These are phyloP conservation scores for Zygnema circumcarinatum DNA, from an alignment of 139 green algal genomes.

Conservation along the genomic window DNA sequence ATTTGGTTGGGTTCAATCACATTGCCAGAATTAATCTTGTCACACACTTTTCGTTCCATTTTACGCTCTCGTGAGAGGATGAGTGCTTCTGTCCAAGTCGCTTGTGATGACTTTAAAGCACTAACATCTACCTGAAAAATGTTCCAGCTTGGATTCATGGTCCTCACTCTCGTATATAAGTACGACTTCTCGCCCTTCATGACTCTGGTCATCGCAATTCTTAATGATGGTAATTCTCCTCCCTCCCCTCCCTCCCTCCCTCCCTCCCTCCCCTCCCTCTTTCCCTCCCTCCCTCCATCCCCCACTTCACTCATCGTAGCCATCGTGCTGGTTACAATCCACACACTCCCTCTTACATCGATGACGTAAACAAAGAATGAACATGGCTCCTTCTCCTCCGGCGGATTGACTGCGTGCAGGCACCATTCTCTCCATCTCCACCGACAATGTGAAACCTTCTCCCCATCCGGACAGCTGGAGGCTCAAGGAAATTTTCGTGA, in stretches of 20 bases:
- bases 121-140: not conserved
- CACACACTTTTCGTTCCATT: not conserved
- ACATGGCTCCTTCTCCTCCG: too few species aligned
- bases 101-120: not conserved
- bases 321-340: too few species aligned
- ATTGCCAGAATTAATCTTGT: too few species aligned
- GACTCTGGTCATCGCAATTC: too few species aligned
- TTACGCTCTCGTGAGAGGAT: too few species aligned
- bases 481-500: conserved; percentile 46
- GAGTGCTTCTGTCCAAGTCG: too few species aligned
- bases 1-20: too few species aligned
- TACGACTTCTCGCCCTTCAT: not conserved
- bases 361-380: too few species aligned
- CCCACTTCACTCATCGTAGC: not conserved
- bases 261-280: not conserved
- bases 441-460: conserved; percentile 41
- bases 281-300: not conserved
- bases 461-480: conserved; percentile 54
- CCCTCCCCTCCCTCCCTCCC: not conserved
- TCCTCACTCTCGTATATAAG: not conserved
- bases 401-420: too few species aligned
- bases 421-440: conserved; percentile 59
- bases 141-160: not conserved
- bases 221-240: too few species aligned
- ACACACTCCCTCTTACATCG: too few species aligned